A percentile compares a stretch with the other conserved stretches of the same genome.
These are phyloP conservation scores for Nakazawaea ernobii DNA, from an alignment of 805 yeast species.

Conservation along the genomic window DNA sequence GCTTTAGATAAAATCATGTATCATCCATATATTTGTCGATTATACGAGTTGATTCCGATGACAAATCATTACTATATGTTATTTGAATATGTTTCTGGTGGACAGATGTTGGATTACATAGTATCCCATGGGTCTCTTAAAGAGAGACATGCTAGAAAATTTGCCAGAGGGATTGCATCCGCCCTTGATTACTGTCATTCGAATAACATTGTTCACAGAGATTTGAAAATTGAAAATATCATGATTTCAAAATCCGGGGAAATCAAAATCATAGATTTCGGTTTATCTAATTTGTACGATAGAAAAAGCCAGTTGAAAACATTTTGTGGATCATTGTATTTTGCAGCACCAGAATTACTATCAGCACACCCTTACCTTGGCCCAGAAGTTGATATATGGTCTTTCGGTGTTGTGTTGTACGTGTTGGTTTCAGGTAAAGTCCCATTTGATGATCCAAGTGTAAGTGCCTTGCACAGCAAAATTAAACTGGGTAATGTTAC, in stretches of 20 bases:
- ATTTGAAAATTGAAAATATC: constrained; percentile 91
- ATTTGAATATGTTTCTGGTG: constrained; percentile 95
- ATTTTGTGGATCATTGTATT: constrained; percentile 93
- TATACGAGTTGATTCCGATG: constrained; percentile 94
- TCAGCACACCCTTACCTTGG: constrained; percentile 92
- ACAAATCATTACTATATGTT: constrained; percentile 95
- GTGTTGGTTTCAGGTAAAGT: constrained; percentile 97
- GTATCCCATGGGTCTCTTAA: constrained; percentile 93
- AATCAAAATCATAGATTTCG: constrained; percentile 93
- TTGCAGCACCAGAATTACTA: constrained; percentile 96
- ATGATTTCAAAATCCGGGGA: constrained; percentile 93
- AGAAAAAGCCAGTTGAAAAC: constrained; percentile 73
- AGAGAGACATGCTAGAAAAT: constrained; percentile 90
- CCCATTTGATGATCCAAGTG: constrained; percentile 95
- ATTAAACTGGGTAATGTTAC: constrained; percentile 90
- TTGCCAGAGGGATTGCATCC: constrained; percentile 90
- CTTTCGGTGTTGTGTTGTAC: constrained; percentile 92
- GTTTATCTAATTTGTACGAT: constrained; percentile 82
- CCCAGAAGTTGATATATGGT: constrained; percentile 98
- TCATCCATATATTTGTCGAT: constrained; percentile 88
- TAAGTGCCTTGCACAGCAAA: constrained; percentile 86
- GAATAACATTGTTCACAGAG: constrained; percentile 94
- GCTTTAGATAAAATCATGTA: constrained; percentile 84
- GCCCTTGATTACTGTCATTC: constrained; percentile 92
- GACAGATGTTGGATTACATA: constrained; percentile 95